Evolutionary conservation across 106 monocot genomes (phyloP), one percentile per base, ranked within the genome.

Genomic region (Apostasia ramifera): DNA sequence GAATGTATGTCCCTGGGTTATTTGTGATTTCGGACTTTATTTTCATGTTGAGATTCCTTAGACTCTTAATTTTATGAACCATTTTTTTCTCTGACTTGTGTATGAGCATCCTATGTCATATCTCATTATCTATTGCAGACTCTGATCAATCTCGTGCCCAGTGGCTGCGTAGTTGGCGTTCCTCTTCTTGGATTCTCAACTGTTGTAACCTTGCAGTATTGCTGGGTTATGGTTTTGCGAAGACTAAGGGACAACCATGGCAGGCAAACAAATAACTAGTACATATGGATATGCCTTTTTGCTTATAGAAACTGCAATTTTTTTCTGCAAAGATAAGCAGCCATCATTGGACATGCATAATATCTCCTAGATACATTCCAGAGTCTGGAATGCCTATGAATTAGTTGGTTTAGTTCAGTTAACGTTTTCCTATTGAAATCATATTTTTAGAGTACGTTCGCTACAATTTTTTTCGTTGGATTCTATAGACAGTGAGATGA

Each of bases 221-320:
- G 92, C 71, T 97, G 91, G 91, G 80, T 50, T 66, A 72, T 83
- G 73, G 86, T 84, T 60, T 87, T 78, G 78, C 69, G 82, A 74
- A 89, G 89, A 80, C 70, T 97, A 76, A 79, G 60, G 12, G 84
- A 92, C 43, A 73, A 81, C 53, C 47, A 39, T 44, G 63, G 57
- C 58, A 45, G 63, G 26, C 70, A 66, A 41, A 51, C 8, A 9
- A 49, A 42, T 59, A 74, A 12, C 39, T 73, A 68, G 14, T 8
- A 7, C 40, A 2, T 59, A 40, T 6, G 8, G 8, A 40, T 40
- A 59, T 39, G 37, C 39, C 58, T 26, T 26, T 26, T 26, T 26
- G 26, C 26, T 26, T 26, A 26, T 26, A 26, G 26, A 26, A 26
- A 26, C 26, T 26, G 26, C 26, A 26, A 26, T 26, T 26, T 26